Conservation (phyloP, 345 rosid genomes). For the Lagerstroemia speciosa region DNA sequence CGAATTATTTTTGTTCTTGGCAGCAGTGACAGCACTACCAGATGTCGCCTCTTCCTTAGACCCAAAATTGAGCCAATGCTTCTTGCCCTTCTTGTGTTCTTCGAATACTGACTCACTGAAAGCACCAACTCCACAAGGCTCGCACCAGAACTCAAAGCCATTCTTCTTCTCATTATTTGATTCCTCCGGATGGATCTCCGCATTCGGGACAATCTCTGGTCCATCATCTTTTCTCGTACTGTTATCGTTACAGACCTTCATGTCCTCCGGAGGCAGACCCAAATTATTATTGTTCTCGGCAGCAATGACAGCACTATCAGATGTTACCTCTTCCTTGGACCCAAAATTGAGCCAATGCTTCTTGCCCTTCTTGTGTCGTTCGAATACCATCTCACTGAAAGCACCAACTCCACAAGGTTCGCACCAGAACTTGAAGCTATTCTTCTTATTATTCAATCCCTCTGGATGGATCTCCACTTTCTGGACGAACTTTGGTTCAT, state of each 20-base stretch:
- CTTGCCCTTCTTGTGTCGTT: conserved; percentile 41
- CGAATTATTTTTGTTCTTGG: too few relatives aligned
- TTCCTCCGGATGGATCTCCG: background rate
- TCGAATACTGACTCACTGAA: conserved; percentile 28
- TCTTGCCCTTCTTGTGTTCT: conserved; percentile 44
- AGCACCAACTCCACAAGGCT: conserved; percentile 30
- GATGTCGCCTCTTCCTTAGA: conserved; percentile 8
- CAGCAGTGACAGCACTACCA: too few relatives aligned
- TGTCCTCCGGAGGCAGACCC: too few relatives aligned
- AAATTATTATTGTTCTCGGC: too few relatives aligned
- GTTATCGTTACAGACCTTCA: too few relatives aligned
- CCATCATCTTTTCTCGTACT: too few relatives aligned
- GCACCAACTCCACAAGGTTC: conserved; percentile 32
- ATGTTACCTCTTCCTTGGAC: conserved; percentile 11
- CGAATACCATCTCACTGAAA: conserved; percentile 25
- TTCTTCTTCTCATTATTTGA: conserved; percentile 9
- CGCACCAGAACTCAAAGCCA: conserved; percentile 38
- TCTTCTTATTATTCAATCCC: conserved; percentile 10
- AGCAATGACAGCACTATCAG: background rate
- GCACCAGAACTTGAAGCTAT: conserved; percentile 37
- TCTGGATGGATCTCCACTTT: too few relatives aligned
- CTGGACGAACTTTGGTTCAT: too few relatives aligned
- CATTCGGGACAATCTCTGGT: too few relatives aligned
- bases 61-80: conserved; percentile 26
- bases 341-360: conserved; percentile 28